Base-by-base conservation (phyloP, 257 asterid species). In the Salvia rosmarinus region DNA sequence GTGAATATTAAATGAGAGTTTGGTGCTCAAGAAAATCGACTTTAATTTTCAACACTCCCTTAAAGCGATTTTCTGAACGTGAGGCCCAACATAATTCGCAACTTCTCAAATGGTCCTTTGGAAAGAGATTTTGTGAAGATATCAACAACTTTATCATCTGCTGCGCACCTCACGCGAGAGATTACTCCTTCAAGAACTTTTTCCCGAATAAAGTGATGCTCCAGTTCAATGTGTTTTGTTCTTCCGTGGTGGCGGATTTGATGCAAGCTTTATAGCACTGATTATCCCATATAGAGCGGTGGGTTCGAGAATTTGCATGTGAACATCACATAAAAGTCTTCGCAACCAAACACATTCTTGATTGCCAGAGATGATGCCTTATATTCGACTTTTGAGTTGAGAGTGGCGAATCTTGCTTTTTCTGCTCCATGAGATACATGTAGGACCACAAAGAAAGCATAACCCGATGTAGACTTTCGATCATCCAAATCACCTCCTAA, bases 271-370 rank as follows among this genome's bases (percentile, higher is more conserved):
- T 47, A 46, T 47, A 47, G 54, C 54, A 47, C 54, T 47, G 54
- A 47, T 14, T 47, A 6, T 47, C 54, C 54, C 54, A 47, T 47
- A 47, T 14, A 47, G 9, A 13, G 54, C 21, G 2, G 9, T 4
- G 6, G 21, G 19, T 14, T 47, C 3, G 21, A 47, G 54, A 47
- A n/a, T n/a, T 4, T n/a, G 21, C 9, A 1, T 7, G 37, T 32
- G 37, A 32, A 32, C 37, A 32, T 32, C 37, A 1, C 37, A 2
- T 0, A 32, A 1, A 4, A 74, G 79, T 14, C 70, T 55, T 35
- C 17, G 51, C 10, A 68, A 39, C 80, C 57, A 56, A n/a, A 70
- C 47, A 49, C 71, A 70, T 23, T 79, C 67, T 74, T 70, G 67
- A 28, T 44, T 51, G 52, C 71, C 9, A 60, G n/a, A 9, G 37